A percentile compares a stretch with the other conserved stretches of the same genome.
phyloP scores from a whole-genome alignment of 1,139 yeast genomes.

The Taiozyma onychis region DNA sequence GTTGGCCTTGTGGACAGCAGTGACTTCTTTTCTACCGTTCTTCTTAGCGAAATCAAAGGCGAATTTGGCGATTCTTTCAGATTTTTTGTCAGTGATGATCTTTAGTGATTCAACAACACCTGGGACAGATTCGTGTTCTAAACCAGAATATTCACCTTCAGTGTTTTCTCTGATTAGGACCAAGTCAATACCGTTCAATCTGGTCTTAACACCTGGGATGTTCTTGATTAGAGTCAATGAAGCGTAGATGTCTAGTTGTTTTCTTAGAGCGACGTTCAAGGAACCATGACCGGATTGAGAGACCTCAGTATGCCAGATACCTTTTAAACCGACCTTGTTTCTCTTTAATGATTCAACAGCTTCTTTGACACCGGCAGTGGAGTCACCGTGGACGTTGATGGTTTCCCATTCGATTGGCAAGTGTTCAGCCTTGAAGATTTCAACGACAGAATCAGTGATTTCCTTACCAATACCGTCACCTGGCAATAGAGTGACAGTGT shows the following conservation, averaged over 20 bases:
- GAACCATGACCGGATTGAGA: conserved; percentile 71
- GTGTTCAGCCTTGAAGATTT: conserved; percentile 73
- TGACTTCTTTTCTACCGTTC: conserved; percentile 87
- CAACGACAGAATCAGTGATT: conserved; percentile 88
- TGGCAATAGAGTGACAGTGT: conserved; percentile 88
- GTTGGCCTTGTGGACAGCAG: conserved; percentile 98
- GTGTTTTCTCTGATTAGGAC: conserved; percentile 96
- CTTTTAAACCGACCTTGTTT: conserved; percentile 96
- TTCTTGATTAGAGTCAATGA: conserved; percentile 89
- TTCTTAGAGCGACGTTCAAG: conserved; percentile 92
- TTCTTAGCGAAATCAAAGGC: conserved; percentile 94
- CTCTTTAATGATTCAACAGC: conserved; percentile 91
- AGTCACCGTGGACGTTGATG: conserved; percentile 73
- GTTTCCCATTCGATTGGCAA: conserved; percentile 96
- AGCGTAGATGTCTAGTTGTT: conserved; percentile 93
- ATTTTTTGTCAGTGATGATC: conserved; percentile 89
- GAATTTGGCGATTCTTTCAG: conserved; percentile 95
- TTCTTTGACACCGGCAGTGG: conserved; percentile 64
- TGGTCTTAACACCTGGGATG: conserved; percentile 90
- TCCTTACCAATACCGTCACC: conserved; percentile 97
- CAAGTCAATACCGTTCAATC: conserved; percentile 82
- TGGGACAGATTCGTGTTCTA: conserved; percentile 95
- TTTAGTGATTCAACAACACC: conserved; percentile 97
- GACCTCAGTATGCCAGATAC: conserved; percentile 88
- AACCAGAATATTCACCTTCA: conserved; percentile 98